These are phyloP conservation scores for Nakazawaea siamensis DNA, from an alignment of 805 yeast genomes.

Conservation along the genomic window DNA sequence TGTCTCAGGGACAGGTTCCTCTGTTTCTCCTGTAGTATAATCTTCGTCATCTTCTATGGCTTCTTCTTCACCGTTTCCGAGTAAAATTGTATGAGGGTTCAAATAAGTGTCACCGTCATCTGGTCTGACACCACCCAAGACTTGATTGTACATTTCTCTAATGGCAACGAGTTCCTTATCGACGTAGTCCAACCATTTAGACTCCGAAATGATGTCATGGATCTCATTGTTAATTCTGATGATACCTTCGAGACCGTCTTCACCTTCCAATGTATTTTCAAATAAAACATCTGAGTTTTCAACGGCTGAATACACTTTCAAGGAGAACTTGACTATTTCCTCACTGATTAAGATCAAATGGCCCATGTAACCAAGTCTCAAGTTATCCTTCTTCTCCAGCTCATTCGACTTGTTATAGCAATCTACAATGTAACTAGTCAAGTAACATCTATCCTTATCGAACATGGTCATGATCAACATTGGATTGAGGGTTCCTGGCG, in stretches of 20 bases:
- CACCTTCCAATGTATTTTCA: constrained; percentile 1
- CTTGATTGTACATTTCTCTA: constrained; percentile 48
- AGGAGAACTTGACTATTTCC: constrained; percentile 47
- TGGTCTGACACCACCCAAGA: constrained; percentile 39
- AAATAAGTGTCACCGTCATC: constrained; percentile 31
- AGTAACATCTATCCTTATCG: constrained; percentile 17
- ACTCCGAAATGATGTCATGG: constrained; percentile 7
- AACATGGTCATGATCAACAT: constrained; percentile 21
- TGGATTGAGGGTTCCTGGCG: constrained; percentile 23
- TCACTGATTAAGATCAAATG: constrained; percentile 50
- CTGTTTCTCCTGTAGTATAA: constrained; percentile 16
- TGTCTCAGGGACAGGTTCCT: constrained; percentile 1
- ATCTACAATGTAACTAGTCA: constrained; percentile 20
- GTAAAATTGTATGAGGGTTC: constrained; percentile 25
- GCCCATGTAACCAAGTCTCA: constrained; percentile 53
- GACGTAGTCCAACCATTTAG: constrained; percentile 41
- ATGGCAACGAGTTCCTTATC: constrained; percentile 40
- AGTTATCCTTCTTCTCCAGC: constrained; percentile 25
- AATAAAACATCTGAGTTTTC: constrained; percentile 15
- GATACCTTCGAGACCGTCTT: background rate
- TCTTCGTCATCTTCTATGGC: constrained; percentile 22
- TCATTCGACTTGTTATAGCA: constrained; percentile 21
- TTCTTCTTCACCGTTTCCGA: constrained; percentile 32
- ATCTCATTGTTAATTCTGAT: constrained; percentile 3
- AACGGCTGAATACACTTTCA: constrained; percentile 20